A percentile compares a stretch with the other conserved stretches of the same genome.
Evolutionary conservation across 805 yeast species (phyloP).

Genomic region (Candida nitratophila): DNA sequence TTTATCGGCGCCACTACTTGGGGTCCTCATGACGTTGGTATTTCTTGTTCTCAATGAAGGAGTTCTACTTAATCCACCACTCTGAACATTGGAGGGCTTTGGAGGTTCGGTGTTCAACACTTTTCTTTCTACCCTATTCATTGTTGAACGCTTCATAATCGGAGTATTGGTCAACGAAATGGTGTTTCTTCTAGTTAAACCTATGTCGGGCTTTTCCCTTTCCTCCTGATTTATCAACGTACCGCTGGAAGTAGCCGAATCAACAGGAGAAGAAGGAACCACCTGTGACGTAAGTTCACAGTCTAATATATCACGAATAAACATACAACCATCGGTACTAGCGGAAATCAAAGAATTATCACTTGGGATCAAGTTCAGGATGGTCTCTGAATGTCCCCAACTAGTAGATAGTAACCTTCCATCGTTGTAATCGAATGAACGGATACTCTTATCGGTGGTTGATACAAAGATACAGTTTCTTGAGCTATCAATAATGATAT

Average conservation of each 20-base stretch:
- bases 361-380: conserved; percentile 32
- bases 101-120: conserved; percentile 5
- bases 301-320: conserved; percentile 32
- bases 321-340: conserved; percentile 49
- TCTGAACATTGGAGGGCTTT: no score
- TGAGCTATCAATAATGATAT: conserved; percentile 27
- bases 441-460: conserved; percentile 51
- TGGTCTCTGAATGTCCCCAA: conserved; percentile 57
- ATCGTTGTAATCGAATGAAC: conserved; percentile 36
- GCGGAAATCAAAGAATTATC: conserved; percentile 29
- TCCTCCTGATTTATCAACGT: no score
- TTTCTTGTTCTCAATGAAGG: not conserved
- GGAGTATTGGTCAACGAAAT: conserved; percentile 8
- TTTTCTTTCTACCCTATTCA: conserved; percentile 18
- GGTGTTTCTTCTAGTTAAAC: not conserved
- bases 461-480: conserved; percentile 30
- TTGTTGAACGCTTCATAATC: conserved; percentile 1
- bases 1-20: not conserved
- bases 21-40: not conserved
- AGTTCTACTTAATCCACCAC: not conserved
- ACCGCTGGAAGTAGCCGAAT: not conserved
- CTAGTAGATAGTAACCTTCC: conserved; percentile 42
- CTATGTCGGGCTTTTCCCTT: no score
- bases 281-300: not conserved
- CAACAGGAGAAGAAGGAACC: conserved; percentile 2